Conservation (phyloP, 495 filamentous ascomycete genomes). For the Talaromyces liani region DNA sequence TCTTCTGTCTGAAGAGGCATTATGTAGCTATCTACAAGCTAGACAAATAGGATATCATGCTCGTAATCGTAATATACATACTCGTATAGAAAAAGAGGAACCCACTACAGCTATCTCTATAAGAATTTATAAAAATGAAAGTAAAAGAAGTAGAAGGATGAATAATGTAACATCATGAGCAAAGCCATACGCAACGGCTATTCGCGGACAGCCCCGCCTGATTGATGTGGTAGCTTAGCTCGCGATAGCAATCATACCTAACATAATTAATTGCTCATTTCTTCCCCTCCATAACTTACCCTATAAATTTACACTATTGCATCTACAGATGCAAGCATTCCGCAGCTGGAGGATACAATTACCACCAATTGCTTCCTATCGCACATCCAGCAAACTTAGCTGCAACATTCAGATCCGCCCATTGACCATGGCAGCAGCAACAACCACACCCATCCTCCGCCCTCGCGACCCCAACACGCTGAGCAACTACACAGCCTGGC, state of each 20-base stretch:
- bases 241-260: not conserved
- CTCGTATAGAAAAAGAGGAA: too few species aligned
- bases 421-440: conserved; percentile 28
- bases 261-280: not conserved
- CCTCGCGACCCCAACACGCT: conserved; percentile 80
- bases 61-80: too few species aligned
- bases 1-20: too few species aligned
- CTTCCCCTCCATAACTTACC: not conserved
- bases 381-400: not conserved
- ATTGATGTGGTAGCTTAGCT: not conserved
- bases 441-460: conserved; percentile 25
- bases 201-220: not conserved
- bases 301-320: not conserved
- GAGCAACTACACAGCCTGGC: conserved; percentile 82
- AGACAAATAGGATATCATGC: too few species aligned
- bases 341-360: not conserved
- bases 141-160: not conserved
- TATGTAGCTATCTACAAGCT: too few species aligned
- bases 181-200: not conserved
- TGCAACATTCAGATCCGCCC: not conserved
- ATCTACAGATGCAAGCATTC: not conserved
- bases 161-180: not conserved
- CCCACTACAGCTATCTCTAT: too few species aligned
- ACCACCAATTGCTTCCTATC: not conserved
- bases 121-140: too few species aligned